Percentiles rank a stretch among this genome's conserved stretches.
phyloP scores from a whole-genome alignment of 148 eudicot genomes.

The Rhododendron ovatum region DNA sequence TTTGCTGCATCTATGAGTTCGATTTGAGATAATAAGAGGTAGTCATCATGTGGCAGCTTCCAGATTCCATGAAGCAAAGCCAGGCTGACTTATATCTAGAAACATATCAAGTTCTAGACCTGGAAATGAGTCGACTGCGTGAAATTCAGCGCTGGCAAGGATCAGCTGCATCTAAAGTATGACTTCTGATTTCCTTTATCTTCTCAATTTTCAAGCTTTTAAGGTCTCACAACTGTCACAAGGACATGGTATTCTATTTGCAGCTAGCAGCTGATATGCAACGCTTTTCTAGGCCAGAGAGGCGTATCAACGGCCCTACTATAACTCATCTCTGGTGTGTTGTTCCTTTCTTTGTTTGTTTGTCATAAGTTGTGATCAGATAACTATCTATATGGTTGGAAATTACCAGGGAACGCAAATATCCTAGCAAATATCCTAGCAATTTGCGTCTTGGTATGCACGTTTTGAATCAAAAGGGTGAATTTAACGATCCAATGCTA shows the following conservation, averaged over 20 bases:
- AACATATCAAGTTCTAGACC: constrained; percentile 96
- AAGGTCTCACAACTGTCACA: constrained; percentile 2
- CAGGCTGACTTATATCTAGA: constrained; percentile 94
- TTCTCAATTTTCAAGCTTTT: constrained; percentile 5
- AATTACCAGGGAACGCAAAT: background rate
- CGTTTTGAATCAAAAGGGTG: background rate
- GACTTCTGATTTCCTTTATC: constrained; percentile 17
- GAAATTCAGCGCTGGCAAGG: constrained; percentile 98
- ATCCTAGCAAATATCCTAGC: no score
- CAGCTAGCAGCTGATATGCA: constrained; percentile 99
- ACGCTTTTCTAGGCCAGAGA: constrained; percentile 96
- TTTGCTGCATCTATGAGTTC: background rate
- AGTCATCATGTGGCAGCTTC: constrained; percentile 65
- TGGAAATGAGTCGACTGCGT: constrained; percentile 99
- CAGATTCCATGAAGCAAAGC: constrained; percentile 99
- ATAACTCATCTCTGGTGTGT: constrained; percentile 92
- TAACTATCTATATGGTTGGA: background rate
- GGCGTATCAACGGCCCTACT: constrained; percentile 96
- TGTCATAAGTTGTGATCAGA: constrained; percentile 2
- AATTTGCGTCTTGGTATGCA: background rate
- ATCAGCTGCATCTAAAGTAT: constrained; percentile 88
- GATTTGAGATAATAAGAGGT: background rate
- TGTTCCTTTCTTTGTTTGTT: constrained; percentile 2
- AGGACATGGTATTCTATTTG: constrained; percentile 20
- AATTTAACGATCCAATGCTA: background rate